Evolutionary conservation across 2,329 filamentous ascomycete species (phyloP), one percentile per base, ranked within the genome.

Genomic region (Fusarium graminum): DNA sequence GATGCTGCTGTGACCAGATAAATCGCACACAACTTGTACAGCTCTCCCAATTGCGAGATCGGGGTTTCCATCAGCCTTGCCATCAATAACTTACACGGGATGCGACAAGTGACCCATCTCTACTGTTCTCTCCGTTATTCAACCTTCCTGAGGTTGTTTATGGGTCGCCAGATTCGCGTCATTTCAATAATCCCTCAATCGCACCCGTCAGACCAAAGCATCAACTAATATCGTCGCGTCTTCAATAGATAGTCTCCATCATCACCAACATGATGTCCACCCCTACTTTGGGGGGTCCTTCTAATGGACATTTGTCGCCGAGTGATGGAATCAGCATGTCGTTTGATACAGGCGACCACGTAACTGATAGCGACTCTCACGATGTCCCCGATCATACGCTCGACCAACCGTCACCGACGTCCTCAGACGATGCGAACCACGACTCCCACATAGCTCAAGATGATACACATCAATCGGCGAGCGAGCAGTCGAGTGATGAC

Each of bases 361-460:
- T 52, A 56, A 72, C 67, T 79, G 92, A 93, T 72, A 92, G 88
- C 83, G 92, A 93, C 71, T 84, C 91, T 62, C 93, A 92, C 72
- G 91, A 96, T 74, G 82, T 86, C 71, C 85, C 86, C 74, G 86
- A 90, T 72, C 83, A 81, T 68, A 80, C 82, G 73, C 81, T 83
- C 73, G 81, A 80, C 67, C 76, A 80, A 74, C 78, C 79, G 63
- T 82, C 82, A 65, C 75, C 79, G 38, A 76, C 78, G 53, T 75
- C 79, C 40, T 81, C 83, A 45, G 78, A 80, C 55, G 78, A 79
- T 62, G 76, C 75, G 58, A 80, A 83, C 69, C 77, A 79, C 36
- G 76, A 74, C 54, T 76, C 77, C 57, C 80, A 79, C 73, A 75
- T 81, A 66, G 68, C 74, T 63, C 76, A 78, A 51, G 75, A 80